phyloP scores from a whole-genome alignment of 2,329 filamentous ascomycete genomes.

The Sclerotinia borealis region DNA sequence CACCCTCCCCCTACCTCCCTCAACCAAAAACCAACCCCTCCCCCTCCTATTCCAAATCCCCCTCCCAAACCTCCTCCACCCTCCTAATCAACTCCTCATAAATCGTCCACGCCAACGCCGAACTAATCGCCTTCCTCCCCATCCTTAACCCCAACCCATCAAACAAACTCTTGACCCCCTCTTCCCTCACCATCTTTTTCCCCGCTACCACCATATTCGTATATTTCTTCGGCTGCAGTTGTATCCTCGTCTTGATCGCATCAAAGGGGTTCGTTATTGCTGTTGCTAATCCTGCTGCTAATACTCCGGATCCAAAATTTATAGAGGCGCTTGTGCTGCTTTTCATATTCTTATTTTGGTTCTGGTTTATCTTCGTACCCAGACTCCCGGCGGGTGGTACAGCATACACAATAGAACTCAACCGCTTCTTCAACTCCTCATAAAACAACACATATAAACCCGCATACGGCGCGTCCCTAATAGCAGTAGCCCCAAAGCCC shows the following conservation, averaged over 20 bases:
- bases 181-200: conserved; percentile 71
- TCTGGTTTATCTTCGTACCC: not conserved
- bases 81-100: conserved; percentile 88
- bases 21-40: too few relatives aligned
- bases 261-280: conserved; percentile 94
- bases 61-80: conserved; percentile 40
- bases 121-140: conserved; percentile 85
- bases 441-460: conserved; percentile 93
- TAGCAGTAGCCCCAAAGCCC: conserved; percentile 87
- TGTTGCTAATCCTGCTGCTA: conserved; percentile 78
- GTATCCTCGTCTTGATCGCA: conserved; percentile 89
- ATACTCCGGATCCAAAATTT: conserved; percentile 77
- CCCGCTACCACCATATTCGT: conserved; percentile 75
- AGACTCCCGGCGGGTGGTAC: conserved; percentile 17
- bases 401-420: conserved; percentile 35
- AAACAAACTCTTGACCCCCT: conserved; percentile 74
- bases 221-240: conserved; percentile 79
- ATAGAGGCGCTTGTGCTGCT: conserved; percentile 53
- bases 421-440: conserved; percentile 68
- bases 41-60: not conserved
- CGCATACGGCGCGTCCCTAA: conserved; percentile 93
- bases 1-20: too few relatives aligned
- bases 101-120: conserved; percentile 92
- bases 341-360: conserved; percentile 27
- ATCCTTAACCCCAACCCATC: conserved; percentile 83